These are phyloP conservation scores for Actinomortierella ambigua DNA, from an alignment of 371 early-diverging fungal species.

Conservation along the genomic window DNA sequence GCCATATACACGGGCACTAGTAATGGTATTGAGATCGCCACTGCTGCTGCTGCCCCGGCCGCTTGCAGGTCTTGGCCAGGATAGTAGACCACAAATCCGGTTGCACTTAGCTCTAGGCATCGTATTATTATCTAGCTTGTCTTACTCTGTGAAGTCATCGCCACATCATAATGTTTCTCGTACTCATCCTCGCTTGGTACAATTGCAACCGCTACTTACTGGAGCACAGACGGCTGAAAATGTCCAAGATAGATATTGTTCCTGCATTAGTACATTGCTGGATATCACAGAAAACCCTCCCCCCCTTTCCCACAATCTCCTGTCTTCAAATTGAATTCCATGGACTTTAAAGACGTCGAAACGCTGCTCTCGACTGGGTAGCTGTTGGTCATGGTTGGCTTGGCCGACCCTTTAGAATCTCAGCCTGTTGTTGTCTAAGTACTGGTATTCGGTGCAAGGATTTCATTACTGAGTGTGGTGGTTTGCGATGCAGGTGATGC, in stretches of 20 bases:
- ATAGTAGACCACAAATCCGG: neutral
- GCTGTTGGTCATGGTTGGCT: no score
- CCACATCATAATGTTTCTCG: conserved; percentile 32
- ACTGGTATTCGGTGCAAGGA: no score
- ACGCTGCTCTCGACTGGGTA: no score
- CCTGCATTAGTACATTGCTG: no score
- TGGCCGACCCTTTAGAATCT: no score
- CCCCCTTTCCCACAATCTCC: no score
- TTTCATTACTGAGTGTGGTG: no score
- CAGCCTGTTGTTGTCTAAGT: no score
- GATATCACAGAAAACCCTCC: no score
- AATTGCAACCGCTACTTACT: conserved; percentile 3
- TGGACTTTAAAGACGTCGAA: neutral
- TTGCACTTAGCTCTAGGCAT: conserved; percentile 19
- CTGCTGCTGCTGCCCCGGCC: conserved; percentile 55
- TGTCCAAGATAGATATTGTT: neutral
- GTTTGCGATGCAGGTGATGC: conserved; percentile 4
- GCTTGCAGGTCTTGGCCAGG: no score
- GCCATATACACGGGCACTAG: conserved; percentile 31
- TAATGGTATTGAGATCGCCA: conserved; percentile 62
- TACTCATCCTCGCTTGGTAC: conserved; percentile 7
- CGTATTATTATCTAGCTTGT: conserved; percentile 24
- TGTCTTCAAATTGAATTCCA: conserved; percentile 30
- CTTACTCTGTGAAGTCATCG: conserved; percentile 7
- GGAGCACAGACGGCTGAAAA: conserved; percentile 33